Evolutionary conservation across 1,284 basidiomycete genomes (phyloP), one percentile per base, ranked within the genome.

Genomic region (Leccinum pachyderme): DNA sequence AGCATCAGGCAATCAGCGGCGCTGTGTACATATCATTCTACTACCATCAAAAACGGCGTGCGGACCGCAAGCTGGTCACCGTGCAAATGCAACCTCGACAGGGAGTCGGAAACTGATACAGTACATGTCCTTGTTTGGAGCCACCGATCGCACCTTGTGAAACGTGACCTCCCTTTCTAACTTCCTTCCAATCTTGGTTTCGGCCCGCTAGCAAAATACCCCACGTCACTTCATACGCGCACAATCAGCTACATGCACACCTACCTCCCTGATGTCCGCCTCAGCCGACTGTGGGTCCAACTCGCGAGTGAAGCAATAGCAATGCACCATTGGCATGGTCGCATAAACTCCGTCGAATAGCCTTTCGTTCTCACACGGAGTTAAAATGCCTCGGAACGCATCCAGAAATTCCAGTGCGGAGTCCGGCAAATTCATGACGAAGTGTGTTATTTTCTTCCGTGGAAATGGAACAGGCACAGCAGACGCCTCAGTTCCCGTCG

Each of bases 101-200:
- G 95, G 93, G 24, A 98, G 80, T 47, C 88, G 78, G 79, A 99
- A 99, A 66, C 88, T 89, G 52, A 99, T 82, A 73, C 97, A 97
- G 73, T 97, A 99, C 97, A 99, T 99, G 66, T 96, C 91, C 75
- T 99, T 99, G 75, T 87, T 93, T 3, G 97, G 97, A 2, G 96
- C 95, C 7, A 99, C 96, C 12, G 89, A 88, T 49, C 97, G 84
- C 32, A 99, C 96, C 61, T 87, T 80, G 65, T 94, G 88, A 12
- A 95, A 73, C 31, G 73, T 71, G 29, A 80, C 74, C n/a, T 83
- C 79, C 13, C 76, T 74, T 9, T 75, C 74, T 57, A 95, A 65
- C 27, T 73, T 55, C 62, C 78, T 70, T 31, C 86, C 88, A 28
- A 98, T 74, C 59, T 78, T 78, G 48, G 81, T 77, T 62, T 86